These are phyloP conservation scores for Sinapis alba DNA, from an alignment of 441 rosid species.

Conservation along the genomic window DNA sequence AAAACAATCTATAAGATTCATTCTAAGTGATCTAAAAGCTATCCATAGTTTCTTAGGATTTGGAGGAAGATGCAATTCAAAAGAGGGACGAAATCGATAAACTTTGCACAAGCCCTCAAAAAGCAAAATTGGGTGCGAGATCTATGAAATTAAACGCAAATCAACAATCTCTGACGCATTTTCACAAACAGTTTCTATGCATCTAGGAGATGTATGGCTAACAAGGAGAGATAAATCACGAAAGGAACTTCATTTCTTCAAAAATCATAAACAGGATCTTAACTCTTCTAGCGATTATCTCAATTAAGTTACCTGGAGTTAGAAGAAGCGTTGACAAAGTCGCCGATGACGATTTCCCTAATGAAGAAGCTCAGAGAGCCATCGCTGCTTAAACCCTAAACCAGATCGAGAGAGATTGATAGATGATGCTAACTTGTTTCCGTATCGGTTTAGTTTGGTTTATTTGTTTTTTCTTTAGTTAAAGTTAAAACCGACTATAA, in stretches of 20 bases:
- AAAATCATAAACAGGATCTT: neutral
- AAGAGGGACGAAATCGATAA: constrained; percentile 7
- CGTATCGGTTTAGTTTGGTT: neutral
- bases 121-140: constrained; percentile 16
- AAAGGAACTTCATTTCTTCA: neutral
- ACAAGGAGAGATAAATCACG: neutral
- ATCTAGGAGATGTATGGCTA: constrained; percentile 18
- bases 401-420: constrained; percentile 23
- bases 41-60: neutral
- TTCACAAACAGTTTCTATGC: constrained; percentile 15
- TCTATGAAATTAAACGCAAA: neutral
- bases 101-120: constrained; percentile 2
- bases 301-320: no score
- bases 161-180: constrained; percentile 18
- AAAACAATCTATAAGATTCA: neutral
- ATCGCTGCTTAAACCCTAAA: constrained; percentile 38
- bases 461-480: neutral
- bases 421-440: neutral
- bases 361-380: constrained; percentile 22
- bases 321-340: constrained; percentile 19
- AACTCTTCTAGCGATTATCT: neutral
- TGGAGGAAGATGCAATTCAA: neutral
- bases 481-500: neutral
- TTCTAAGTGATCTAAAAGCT: neutral
- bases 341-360: neutral